A percentile compares a stretch with the other conserved stretches of the same genome.
phyloP scores from a whole-genome alignment of 2,329 filamentous ascomycete genomes.

The Cercospora sp. region DNA sequence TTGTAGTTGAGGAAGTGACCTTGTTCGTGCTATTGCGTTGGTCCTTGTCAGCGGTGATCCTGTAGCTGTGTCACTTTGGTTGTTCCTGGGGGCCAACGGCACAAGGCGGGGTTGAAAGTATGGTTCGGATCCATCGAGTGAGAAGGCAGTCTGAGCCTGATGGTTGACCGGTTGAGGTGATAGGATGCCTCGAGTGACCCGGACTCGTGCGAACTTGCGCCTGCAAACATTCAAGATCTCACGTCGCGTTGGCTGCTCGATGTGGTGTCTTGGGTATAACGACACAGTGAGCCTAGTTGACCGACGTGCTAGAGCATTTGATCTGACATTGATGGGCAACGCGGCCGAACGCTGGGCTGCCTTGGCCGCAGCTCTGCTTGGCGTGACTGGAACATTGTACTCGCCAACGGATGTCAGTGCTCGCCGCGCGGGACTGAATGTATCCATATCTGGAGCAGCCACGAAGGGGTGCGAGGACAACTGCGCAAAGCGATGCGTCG shows the following conservation, averaged over 20 bases:
- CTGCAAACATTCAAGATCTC: constrained; percentile 16
- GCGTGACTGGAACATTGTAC: constrained; percentile 29
- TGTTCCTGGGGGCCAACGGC: not conserved
- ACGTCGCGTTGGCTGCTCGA: not conserved
- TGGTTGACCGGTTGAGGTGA: not conserved
- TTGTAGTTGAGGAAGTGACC: not conserved
- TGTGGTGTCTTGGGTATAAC: not conserved
- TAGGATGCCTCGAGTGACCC: constrained; percentile 5
- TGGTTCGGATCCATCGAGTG: constrained; percentile 18
- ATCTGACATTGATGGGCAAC: constrained; percentile 16
- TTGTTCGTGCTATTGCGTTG: not conserved
- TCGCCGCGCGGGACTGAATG: constrained; percentile 24
- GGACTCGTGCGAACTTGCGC: constrained; percentile 18
- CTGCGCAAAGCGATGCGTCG: constrained; percentile 26
- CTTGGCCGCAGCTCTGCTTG: constrained; percentile 25
- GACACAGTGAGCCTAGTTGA: not conserved
- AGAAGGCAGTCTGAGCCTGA: not conserved
- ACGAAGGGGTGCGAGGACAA: constrained; percentile 33
- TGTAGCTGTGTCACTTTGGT: not conserved
- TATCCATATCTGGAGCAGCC: constrained; percentile 11
- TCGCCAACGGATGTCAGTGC: constrained; percentile 30
- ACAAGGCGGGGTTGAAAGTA: not conserved
- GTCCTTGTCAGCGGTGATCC: not conserved
- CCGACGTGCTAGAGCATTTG: not conserved
- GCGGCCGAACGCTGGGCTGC: constrained; percentile 24